These are phyloP conservation scores for Mallotus japonicus DNA, from an alignment of 441 rosid species.

Conservation along the genomic window DNA sequence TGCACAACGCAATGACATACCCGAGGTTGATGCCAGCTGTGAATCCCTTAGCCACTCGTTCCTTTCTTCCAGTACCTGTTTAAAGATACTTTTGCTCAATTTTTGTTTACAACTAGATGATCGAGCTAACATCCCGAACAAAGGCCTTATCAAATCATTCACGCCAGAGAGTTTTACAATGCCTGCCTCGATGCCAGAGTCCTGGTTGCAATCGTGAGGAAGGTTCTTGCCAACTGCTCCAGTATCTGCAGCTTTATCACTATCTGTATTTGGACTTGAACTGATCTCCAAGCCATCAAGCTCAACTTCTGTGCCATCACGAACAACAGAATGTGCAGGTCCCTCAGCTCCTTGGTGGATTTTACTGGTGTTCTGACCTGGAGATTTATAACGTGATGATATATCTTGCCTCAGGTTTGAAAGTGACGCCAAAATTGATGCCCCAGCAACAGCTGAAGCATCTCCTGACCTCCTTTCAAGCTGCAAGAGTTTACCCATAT, in stretches of 20 bases:
- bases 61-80: conserved; percentile 68
- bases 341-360: conserved; percentile 45
- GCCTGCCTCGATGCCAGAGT: conserved; percentile 60
- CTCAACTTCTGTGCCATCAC: conserved; percentile 50
- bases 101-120: conserved; percentile 53
- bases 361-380: conserved; percentile 46
- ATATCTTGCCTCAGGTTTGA: conserved; percentile 61
- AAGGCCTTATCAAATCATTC: conserved; percentile 66
- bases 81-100: conserved; percentile 62
- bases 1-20: conserved; percentile 50
- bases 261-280: conserved; percentile 42
- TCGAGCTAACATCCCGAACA: conserved; percentile 57
- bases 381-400: conserved; percentile 48
- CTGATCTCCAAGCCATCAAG: conserved; percentile 55
- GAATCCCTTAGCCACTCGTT: conserved; percentile 58
- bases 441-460: conserved; percentile 72
- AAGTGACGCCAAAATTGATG: conserved; percentile 78
- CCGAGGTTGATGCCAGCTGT: conserved; percentile 58
- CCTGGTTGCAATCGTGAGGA: conserved; percentile 55
- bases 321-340: conserved; percentile 46
- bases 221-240: conserved; percentile 48
- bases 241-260: conserved; percentile 52
- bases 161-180: conserved; percentile 63
- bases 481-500: conserved; percentile 52
- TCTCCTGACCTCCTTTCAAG: conserved; percentile 71